phyloP scores from a whole-genome alignment of 2,329 filamentous ascomycete genomes.

The Polytolypa hystricis region DNA sequence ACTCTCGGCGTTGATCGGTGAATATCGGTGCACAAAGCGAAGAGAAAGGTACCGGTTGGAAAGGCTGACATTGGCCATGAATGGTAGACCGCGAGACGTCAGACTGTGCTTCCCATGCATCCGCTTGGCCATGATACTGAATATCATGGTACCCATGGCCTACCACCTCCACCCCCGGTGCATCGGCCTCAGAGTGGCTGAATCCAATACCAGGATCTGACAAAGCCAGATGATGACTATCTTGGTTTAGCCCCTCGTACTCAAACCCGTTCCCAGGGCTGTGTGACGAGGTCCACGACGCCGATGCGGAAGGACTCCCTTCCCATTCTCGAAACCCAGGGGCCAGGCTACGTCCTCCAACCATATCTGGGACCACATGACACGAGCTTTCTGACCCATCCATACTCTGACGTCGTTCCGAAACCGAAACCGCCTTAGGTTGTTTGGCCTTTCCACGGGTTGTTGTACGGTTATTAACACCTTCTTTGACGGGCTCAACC shows the following conservation, averaged over 20 bases:
- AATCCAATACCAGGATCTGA: not conserved
- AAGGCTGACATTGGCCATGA: conserved; percentile 9
- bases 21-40: conserved; percentile 22
- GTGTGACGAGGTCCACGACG: not conserved
- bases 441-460: not conserved
- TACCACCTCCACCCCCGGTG: not conserved
- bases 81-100: not conserved
- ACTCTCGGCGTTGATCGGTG: conserved; percentile 20
- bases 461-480: not conserved
- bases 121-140: conserved; percentile 1
- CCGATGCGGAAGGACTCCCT: not conserved
- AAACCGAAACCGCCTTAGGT: not conserved
- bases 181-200: not conserved
- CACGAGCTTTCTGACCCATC: not conserved
- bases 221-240: not conserved
- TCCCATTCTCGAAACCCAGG: not conserved
- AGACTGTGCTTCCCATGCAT: conserved; percentile 8
- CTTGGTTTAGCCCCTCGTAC: not conserved
- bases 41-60: conserved; percentile 23
- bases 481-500: not conserved
- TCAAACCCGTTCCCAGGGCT: not conserved
- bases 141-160: not conserved
- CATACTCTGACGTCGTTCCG: not conserved
- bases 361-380: not conserved
- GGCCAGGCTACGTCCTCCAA: not conserved